Base-by-base conservation (phyloP, 2,329 filamentous ascomycete genomes). In the Trichoderma simmonsii region DNA sequence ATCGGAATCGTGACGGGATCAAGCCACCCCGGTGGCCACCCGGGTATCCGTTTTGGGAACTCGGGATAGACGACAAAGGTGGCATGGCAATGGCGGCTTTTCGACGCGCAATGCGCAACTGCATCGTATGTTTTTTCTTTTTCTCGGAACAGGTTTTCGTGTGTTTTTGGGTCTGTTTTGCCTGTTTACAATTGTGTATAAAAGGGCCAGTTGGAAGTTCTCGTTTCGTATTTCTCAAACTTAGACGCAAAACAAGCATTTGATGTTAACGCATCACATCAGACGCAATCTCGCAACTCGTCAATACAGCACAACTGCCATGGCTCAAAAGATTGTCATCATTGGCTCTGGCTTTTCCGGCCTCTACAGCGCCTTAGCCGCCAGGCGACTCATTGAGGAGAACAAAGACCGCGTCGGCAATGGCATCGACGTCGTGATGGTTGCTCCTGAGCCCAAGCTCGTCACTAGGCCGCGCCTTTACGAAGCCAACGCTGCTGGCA, bases 261-360 rank as follows among this genome's bases (percentile, higher is more conserved):
- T 5, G 32, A 34, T 18, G 18, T n/a, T 24, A 34, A 26, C 26
- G 15, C 65, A 48, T 69, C 28, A 24, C n/a, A n/a, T 34, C 12
- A 43, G 30, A 56, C 30, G 26, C 26, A 69, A 14, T 28, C 21
- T 69, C n/a, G 8, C 14, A 34, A 34, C 43, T 24, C 12, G 14
- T 32, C 39, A 32, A 30, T 54, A 48, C 5, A 32, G 14, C 36
- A 32, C 34, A 6, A 18, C 18, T 4, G 5, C 36, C 28, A 60
- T 69, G 65, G 26, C 65, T 61, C 65, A 61, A 48, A 59, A 26
- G 6, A 69, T 69, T 6, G 65, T 62, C 32, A 64, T 71, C 21
- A n/a, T 82, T 34, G 80, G 81, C 3, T 73, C 80, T n/a, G 80
- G 81, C 0, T 82, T 82, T 60, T 79, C 80, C 26, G 81, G 81